Evolutionary conservation across 108 stramenopile genomes (phyloP).

Genomic region (Seminavis robusta): DNA sequence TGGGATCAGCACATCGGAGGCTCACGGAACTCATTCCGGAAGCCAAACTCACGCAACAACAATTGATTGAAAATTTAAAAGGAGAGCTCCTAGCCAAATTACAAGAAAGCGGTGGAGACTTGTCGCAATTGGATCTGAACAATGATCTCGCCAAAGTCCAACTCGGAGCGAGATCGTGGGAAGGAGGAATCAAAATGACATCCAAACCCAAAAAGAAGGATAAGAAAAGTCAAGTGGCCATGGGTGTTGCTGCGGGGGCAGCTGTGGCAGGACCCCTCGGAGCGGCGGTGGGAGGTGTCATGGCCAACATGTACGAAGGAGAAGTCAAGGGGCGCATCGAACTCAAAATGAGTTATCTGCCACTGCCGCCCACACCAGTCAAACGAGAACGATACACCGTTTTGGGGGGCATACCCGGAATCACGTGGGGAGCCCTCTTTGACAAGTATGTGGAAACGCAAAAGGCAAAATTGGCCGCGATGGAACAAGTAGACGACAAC

Average conservation of each 20-base stretch:
- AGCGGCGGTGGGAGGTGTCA: slow-evolving; percentile 74
- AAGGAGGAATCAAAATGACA: slow-evolving; percentile 62
- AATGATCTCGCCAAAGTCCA: slow-evolving; percentile 23
- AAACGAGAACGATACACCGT: slow-evolving; percentile 47
- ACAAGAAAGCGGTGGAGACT: slow-evolving; percentile 33
- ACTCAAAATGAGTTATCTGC: slow-evolving; percentile 57
- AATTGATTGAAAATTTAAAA: slow-evolving; percentile 41
- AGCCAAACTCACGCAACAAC: slow-evolving; percentile 20
- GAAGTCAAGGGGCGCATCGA: slow-evolving; percentile 60
- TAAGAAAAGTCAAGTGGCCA: slow-evolving; percentile 66
- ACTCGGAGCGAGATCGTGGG: slow-evolving; percentile 45
- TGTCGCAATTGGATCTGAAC: slow-evolving; percentile 31
- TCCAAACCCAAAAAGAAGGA: slow-evolving; percentile 77
- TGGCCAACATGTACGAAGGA: slow-evolving; percentile 75
- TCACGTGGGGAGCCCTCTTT: slow-evolving; percentile 73
- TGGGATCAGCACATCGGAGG: slow-evolving; percentile 53
- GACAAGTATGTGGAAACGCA: slow-evolving; percentile 17
- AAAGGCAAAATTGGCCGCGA: slow-evolving; percentile 2
- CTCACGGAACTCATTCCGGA: slow-evolving; percentile 50
- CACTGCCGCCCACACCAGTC: slow-evolving; percentile 44
- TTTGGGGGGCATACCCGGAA: slow-evolving; percentile 70
- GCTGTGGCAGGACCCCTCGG: slow-evolving; percentile 76
- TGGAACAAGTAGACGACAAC: not conserved
- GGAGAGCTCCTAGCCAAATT: slow-evolving; percentile 33
- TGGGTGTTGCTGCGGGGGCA: slow-evolving; percentile 70